Percentiles rank a stretch among this genome's conserved stretches.
Evolutionary conservation across 345 rosid genomes (phyloP).

Genomic region (Aquilaria sinensis): DNA sequence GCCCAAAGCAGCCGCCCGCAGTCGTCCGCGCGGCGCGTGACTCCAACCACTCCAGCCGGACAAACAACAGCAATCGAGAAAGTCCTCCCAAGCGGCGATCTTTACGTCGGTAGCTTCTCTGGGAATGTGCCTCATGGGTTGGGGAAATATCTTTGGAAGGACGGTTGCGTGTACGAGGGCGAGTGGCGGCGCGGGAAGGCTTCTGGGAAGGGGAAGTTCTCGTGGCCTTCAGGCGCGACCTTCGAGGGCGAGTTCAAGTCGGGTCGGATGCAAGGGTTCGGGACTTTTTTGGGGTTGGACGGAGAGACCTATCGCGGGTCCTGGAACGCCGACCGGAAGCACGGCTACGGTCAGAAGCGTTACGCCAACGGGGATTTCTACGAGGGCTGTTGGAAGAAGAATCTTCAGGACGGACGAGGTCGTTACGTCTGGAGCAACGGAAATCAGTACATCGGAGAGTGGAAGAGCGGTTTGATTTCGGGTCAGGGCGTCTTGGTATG

Average conservation of each 20-base stretch:
- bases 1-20: conserved; percentile 56
- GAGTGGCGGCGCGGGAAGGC: conserved; percentile 59
- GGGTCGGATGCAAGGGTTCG: conserved; percentile 60
- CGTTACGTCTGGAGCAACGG: conserved; percentile 62
- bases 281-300: conserved; percentile 52
- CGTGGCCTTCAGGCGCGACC: conserved; percentile 75
- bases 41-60: conserved; percentile 38
- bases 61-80: conserved; percentile 27
- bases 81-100: conserved; percentile 52
- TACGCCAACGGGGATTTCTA: conserved; percentile 57
- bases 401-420: conserved; percentile 60
- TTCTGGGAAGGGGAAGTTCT: conserved; percentile 53
- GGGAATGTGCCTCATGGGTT: conserved; percentile 51
- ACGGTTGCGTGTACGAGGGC: conserved; percentile 74
- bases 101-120: conserved; percentile 48
- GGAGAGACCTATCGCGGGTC: conserved; percentile 59
- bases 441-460: conserved; percentile 50
- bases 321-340: conserved; percentile 51
- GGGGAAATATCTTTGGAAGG: conserved; percentile 69
- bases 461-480: conserved; percentile 50
- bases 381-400: conserved; percentile 50
- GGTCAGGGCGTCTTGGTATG: conserved; percentile 51
- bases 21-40: conserved; percentile 61
- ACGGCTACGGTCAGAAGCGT: conserved; percentile 52
- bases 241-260: conserved; percentile 62